phyloP scores from a whole-genome alignment of 2,329 filamentous ascomycete genomes.

The Arachnomyces sp. region DNA sequence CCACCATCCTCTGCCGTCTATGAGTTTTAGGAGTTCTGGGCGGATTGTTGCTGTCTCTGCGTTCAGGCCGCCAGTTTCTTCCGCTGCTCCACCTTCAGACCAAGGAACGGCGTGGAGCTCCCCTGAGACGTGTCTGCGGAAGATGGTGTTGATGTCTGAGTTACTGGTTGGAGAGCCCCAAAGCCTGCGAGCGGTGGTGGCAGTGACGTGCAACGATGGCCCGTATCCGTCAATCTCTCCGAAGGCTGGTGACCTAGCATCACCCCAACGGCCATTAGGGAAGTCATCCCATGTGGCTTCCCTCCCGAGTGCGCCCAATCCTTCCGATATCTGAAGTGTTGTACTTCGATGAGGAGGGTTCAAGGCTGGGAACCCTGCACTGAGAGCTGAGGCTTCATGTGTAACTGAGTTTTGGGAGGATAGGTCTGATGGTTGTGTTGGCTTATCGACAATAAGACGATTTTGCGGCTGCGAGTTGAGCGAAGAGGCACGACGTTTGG shows the following conservation, averaged over 20 bases:
- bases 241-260: constrained; percentile 84
- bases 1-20: constrained; percentile 78
- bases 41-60: constrained; percentile 78
- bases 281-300: constrained; percentile 99
- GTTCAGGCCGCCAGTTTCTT: constrained; percentile 33
- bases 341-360: constrained; percentile 69
- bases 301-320: constrained; percentile 76
- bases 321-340: constrained; percentile 87
- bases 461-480: constrained; percentile 81
- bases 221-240: constrained; percentile 98
- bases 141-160: constrained; percentile 69
- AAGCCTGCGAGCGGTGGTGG: constrained; percentile 69
- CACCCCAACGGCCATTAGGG: constrained; percentile 91
- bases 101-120: constrained; percentile 77
- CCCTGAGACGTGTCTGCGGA: constrained; percentile 72
- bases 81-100: constrained; percentile 69
- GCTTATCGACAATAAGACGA: constrained; percentile 68
- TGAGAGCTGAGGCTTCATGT: constrained; percentile 64
- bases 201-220: constrained; percentile 83
- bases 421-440: constrained; percentile 20
- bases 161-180: constrained; percentile 70
- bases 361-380: constrained; percentile 62
- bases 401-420: constrained; percentile 29
- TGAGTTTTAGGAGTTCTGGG: constrained; percentile 64
- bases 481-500: constrained; percentile 59